Evolutionary conservation across 441 rosid species (phyloP), one percentile per base, ranked within the genome.

Genomic region (Erodium chrysanthum): DNA sequence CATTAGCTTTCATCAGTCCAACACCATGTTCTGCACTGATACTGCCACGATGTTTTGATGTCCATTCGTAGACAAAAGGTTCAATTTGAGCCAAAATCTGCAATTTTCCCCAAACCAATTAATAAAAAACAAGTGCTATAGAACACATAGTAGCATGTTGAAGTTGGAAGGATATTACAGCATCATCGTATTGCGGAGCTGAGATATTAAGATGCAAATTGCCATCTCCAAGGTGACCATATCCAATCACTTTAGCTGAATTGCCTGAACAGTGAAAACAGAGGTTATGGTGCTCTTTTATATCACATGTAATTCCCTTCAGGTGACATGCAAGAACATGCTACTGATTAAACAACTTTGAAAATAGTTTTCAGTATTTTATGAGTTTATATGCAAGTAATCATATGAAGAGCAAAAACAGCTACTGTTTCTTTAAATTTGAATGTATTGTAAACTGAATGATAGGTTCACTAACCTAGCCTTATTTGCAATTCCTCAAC

Each of bases 11-110:
- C 98, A 93, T 88, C 77, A 86, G 81, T 80, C 98, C 98, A 65
- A 90, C 74, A 59, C 98, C 98, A 65, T 92, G 98, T 76, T 92
- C 96, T 0, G 96, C 98, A 69, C 98, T 93, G 75, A 91, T 91
- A 76, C 98, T 93, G 66, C 98, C 97, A 20, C 81, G 83, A 76
- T 88, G 89, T 71, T 82, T 80, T 8, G 97, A 86, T 70, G 97
- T 91, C 98, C 97, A 93, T 79, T 91, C 92, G 25, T 93, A 91
- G 54, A 93, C 93, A 70, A 76, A 89, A 0, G 98, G 98, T 73
- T 93, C 97, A 22, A 93, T 83, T 76, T 83, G 85, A 33, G 86
- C 81, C 65, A 91, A 81, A 75, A 91, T 76, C 98, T 93, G 88
- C 72, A 70, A 67, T 23, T 22, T 20, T 68, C 48, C 48, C 17